phyloP scores from a whole-genome alignment of 1,284 basidiomycete species.

The Phlebopus sp. region DNA sequence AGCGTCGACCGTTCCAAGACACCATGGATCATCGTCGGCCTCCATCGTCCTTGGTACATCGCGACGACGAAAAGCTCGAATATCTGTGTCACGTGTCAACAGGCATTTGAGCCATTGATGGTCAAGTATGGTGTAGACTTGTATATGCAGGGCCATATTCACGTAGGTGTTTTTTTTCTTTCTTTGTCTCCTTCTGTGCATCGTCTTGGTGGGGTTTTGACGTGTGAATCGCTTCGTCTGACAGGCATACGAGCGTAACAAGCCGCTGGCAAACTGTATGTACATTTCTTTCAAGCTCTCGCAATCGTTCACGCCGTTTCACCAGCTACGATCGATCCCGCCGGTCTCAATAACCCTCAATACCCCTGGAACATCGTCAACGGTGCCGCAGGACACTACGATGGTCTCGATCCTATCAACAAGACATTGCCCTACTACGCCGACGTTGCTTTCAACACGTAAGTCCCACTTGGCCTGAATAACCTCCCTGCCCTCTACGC shows the following conservation, averaged over 20 bases:
- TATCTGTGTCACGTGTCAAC: conserved; percentile 21
- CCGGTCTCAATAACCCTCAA: conserved; percentile 25
- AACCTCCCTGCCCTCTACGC: no score
- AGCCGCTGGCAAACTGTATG: conserved; percentile 28
- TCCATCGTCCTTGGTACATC: conserved; percentile 29
- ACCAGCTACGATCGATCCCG: conserved; percentile 22
- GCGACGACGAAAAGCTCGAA: conserved; percentile 5
- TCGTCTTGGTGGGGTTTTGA: background rate
- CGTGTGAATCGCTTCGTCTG: background rate
- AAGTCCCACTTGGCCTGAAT: conserved; percentile 4
- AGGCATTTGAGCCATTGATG: conserved; percentile 31
- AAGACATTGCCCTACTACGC: conserved; percentile 3
- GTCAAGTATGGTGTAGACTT: conserved; percentile 30
- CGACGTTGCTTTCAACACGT: conserved; percentile 17
- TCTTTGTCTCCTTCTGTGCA: background rate
- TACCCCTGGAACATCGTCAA: conserved; percentile 30
- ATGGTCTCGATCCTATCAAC: conserved; percentile 25
- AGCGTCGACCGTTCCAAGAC: conserved; percentile 22
- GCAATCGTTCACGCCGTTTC: background rate
- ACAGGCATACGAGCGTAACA: conserved; percentile 27
- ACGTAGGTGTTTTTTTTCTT: conserved; percentile 10
- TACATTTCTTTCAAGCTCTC: background rate
- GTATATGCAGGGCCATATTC: conserved; percentile 31
- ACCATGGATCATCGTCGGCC: conserved; percentile 28
- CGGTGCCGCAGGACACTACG: conserved; percentile 29